phyloP scores from a whole-genome alignment of 805 yeast genomes.

The Candida qinlingensis region DNA sequence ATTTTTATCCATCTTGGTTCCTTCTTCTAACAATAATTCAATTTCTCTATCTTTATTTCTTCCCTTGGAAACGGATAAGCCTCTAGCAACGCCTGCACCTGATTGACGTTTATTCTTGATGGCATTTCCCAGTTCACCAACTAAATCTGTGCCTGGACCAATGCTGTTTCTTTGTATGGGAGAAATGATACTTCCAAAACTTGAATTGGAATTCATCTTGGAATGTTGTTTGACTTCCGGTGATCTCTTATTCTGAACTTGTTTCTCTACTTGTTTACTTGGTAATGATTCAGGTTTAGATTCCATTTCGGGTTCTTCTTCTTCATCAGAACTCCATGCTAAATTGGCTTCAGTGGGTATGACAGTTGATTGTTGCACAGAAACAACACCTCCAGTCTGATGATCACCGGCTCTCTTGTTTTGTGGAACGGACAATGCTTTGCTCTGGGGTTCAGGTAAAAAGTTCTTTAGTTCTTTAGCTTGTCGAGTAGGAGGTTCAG shows the following conservation, averaged over 20 bases:
- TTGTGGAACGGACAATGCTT: background rate
- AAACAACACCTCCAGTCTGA: slow-evolving; percentile 24
- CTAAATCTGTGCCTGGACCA: slow-evolving; percentile 8
- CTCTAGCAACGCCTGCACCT: slow-evolving; percentile 14
- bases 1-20: slow-evolving; percentile 42
- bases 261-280: background rate
- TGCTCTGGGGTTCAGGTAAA: background rate
- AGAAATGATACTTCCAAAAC: slow-evolving; percentile 2
- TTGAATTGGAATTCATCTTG: slow-evolving; percentile 1
- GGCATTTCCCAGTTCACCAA: slow-evolving; percentile 9
- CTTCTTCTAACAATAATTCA: slow-evolving; percentile 39
- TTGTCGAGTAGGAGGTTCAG: background rate
- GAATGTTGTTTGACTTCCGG: slow-evolving; percentile 1
- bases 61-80: slow-evolving; percentile 22
- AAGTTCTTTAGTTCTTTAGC: background rate
- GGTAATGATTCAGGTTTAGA: background rate
- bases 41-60: slow-evolving; percentile 39
- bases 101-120: slow-evolving; percentile 6
- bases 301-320: slow-evolving; percentile 37
- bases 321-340: slow-evolving; percentile 87
- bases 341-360: slow-evolving; percentile 82
- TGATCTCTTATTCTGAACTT: background rate
- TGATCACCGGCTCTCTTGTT: background rate
- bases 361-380: slow-evolving; percentile 60
- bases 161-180: slow-evolving; percentile 7